Base-by-base conservation (phyloP, 352 stramenopile species). In the Phytophthora aleatoria region DNA sequence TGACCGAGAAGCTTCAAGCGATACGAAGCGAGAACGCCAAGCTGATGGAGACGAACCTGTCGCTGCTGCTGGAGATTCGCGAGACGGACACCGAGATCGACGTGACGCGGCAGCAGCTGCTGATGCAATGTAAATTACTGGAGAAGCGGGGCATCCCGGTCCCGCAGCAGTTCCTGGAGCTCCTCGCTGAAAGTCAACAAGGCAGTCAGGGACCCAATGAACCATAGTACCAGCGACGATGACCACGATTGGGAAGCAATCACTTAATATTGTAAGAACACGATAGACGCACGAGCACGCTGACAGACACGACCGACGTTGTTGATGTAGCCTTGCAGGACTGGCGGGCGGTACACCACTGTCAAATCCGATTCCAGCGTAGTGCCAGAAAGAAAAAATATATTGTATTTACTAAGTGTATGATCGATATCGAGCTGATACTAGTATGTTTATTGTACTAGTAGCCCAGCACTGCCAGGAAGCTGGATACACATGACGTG, bases 1-100 rank as follows among this genome's bases (percentile, higher is more conserved):
- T 54, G 56, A 68, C 69, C n/a, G 38, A 74, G 13, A 52, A 53
- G 47, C 49, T 86, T 51, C 58, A 55, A 36, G 57, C 62, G 51
- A 62, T 74, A 42, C 73, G 80, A 39, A 56, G 64, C 16, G 45
- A 64, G 33, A 89, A 89, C 54, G 71, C 77, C 28, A 65, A 64
- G 56, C 76, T 89, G 12, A 89, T 89, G 80, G 72, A 77, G 55
- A 69, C 57, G 11, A 89, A 89, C 39, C 56, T 89, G 42, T 50
- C 67, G 49, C 61, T 83, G 49, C 70, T 89, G 5, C 83, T 85
- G 73, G 54, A 73, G 20, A 79, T 86, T 31, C 71, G 80, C 26
- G 76, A 89, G 59, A 64, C 52, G 0, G 76, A 89, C 16, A 69
- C 64, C 5, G 67, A 83, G 42, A 78, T 86, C 28, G 36, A 75